phyloP scores from a whole-genome alignment of 371 early-diverging fungal genomes.

The Haplosporangium sp. region DNA sequence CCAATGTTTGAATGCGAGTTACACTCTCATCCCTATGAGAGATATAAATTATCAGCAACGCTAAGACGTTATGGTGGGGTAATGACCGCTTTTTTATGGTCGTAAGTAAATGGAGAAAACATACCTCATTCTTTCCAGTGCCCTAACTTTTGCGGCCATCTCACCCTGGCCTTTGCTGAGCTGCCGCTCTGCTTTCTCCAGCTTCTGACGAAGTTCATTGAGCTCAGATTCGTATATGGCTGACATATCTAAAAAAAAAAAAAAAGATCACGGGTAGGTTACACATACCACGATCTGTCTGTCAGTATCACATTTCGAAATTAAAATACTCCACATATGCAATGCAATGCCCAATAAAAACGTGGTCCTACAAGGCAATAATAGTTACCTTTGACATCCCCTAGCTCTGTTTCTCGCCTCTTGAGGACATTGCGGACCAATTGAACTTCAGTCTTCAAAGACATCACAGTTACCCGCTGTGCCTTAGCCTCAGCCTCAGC shows the following conservation, averaged over 20 bases:
- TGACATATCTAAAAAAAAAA: constrained; percentile 34
- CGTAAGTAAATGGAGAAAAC: too few relatives aligned
- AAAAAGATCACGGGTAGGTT: neutral
- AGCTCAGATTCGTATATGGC: constrained; percentile 35
- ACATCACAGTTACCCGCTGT: constrained; percentile 47
- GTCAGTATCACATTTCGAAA: neutral
- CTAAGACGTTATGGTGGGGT: neutral
- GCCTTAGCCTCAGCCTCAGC: constrained; percentile 49
- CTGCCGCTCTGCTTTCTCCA: constrained; percentile 42
- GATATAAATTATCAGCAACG: too few relatives aligned
- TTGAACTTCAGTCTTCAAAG: constrained; percentile 49
- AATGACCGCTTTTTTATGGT: too few relatives aligned
- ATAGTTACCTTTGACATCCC: constrained; percentile 46
- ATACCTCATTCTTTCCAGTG: constrained; percentile 44
- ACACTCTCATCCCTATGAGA: constrained; percentile 44
- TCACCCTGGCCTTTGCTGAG: constrained; percentile 44
- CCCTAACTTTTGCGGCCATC: constrained; percentile 40
- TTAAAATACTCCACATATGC: neutral
- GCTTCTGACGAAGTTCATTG: constrained; percentile 39
- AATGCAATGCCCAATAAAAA: neutral
- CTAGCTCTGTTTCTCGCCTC: constrained; percentile 48
- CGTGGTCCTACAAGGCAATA: too few relatives aligned
- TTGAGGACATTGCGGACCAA: constrained; percentile 53
- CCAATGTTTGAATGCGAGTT: constrained; percentile 41
- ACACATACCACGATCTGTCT: neutral